These are phyloP conservation scores for Macrocybe gigantea DNA, from an alignment of 768 basidiomycete species.

Conservation along the genomic window DNA sequence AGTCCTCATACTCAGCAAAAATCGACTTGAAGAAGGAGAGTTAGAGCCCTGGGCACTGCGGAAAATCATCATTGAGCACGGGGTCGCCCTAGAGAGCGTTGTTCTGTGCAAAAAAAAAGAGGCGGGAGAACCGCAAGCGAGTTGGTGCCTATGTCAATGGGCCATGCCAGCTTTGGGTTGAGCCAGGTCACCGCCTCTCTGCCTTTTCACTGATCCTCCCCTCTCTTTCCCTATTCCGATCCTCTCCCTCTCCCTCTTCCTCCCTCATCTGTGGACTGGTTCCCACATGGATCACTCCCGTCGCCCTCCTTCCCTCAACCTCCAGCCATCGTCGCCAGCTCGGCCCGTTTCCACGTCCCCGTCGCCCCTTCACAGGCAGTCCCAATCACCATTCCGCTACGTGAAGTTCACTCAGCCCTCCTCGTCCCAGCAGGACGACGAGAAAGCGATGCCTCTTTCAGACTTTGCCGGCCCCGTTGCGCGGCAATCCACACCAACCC, in stretches of 20 bases:
- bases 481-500: conserved; percentile 5
- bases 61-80: too few relatives aligned
- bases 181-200: neutral
- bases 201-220: conserved; percentile 13
- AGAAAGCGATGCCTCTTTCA: conserved; percentile 21
- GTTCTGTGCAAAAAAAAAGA: too few relatives aligned
- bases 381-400: conserved; percentile 28
- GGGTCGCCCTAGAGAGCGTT: too few relatives aligned
- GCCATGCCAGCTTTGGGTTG: too few relatives aligned
- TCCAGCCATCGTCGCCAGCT: conserved; percentile 23
- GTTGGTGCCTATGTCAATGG: too few relatives aligned
- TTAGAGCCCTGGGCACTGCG: too few relatives aligned
- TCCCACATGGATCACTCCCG: conserved; percentile 16
- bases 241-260: conserved; percentile 5
- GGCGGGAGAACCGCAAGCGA: too few relatives aligned
- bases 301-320: conserved; percentile 20
- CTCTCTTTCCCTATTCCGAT: conserved; percentile 1
- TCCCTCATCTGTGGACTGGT: conserved; percentile 14
- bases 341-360: conserved; percentile 21
- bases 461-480: conserved; percentile 15
- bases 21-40: too few relatives aligned
- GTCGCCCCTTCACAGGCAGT: conserved; percentile 18
- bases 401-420: conserved; percentile 15
- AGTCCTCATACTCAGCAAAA: too few relatives aligned
- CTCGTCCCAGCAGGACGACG: conserved; percentile 11